These are phyloP conservation scores for Tuber magnatum DNA, from an alignment of 495 filamentous ascomycete species.

Conservation along the genomic window DNA sequence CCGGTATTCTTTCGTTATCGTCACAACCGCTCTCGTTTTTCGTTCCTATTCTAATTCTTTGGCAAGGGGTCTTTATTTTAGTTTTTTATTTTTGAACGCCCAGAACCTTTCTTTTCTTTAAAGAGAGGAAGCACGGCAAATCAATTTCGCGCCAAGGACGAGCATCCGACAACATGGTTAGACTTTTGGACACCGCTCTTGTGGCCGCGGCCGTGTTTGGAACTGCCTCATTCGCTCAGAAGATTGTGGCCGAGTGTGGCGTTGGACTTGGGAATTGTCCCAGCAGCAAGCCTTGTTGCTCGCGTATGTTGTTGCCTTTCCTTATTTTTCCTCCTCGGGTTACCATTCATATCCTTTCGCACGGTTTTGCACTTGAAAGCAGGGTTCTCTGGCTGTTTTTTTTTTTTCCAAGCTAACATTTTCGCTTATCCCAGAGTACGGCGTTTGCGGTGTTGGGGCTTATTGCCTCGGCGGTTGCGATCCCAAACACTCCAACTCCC, in stretches of 20 bases:
- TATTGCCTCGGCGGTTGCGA: constrained; percentile 97
- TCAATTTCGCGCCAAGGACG: neutral
- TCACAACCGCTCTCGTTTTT: neutral
- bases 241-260: constrained; percentile 46
- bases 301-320: constrained; percentile 63
- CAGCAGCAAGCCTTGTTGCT: constrained; percentile 74
- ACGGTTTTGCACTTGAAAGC: neutral
- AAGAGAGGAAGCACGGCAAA: neutral
- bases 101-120: neutral
- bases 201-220: constrained; percentile 27
- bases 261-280: constrained; percentile 62
- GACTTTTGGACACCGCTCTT: constrained; percentile 40
- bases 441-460: constrained; percentile 79
- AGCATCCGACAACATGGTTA: constrained; percentile 30
- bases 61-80: constrained; percentile 7
- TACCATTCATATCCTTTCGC: neutral
- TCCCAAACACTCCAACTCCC: constrained; percentile 65
- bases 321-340: neutral
- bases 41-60: neutral
- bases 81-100: constrained; percentile 6
- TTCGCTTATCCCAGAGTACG: constrained; percentile 61
- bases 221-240: constrained; percentile 37
- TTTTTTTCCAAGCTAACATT: constrained; percentile 24
- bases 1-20: constrained; percentile 19
- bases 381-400: neutral